phyloP scores from a whole-genome alignment of 2,329 filamentous ascomycete genomes.

The Stromatinia cepivora region DNA sequence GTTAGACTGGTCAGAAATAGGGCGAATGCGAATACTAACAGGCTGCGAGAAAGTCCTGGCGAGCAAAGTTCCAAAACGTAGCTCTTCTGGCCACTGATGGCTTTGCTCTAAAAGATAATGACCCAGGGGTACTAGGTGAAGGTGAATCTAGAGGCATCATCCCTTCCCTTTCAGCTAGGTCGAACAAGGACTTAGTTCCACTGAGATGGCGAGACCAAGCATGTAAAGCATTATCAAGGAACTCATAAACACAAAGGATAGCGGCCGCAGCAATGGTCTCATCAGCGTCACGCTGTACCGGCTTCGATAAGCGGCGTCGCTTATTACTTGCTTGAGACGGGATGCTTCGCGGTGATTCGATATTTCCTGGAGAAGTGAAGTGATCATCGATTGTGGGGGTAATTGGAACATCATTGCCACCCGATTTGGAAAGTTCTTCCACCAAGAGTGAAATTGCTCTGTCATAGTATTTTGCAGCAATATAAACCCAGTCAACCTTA shows the following conservation, averaged over 20 bases:
- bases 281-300: slow-evolving; percentile 48
- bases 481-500: slow-evolving; percentile 58
- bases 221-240: slow-evolving; percentile 62
- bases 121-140: slow-evolving; percentile 43
- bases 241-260: slow-evolving; percentile 67
- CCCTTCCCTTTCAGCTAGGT: slow-evolving; percentile 52
- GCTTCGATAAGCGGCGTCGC: slow-evolving; percentile 47
- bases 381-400: slow-evolving; percentile 41
- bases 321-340: slow-evolving; percentile 38
- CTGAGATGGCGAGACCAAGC: slow-evolving; percentile 66
- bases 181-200: slow-evolving; percentile 63
- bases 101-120: slow-evolving; percentile 35
- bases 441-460: slow-evolving; percentile 53
- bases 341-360: slow-evolving; percentile 31
- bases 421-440: slow-evolving; percentile 41
- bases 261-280: slow-evolving; percentile 65
- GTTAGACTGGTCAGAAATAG: not conserved
- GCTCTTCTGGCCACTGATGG: slow-evolving; percentile 57
- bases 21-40: slow-evolving; percentile 45
- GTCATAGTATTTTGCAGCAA: slow-evolving; percentile 61
- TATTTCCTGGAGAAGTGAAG: slow-evolving; percentile 34
- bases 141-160: slow-evolving; percentile 47
- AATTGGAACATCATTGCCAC: slow-evolving; percentile 31
- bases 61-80: slow-evolving; percentile 67
- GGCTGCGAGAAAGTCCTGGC: slow-evolving; percentile 64